Percentiles rank a stretch among this genome's conserved stretches.
phyloP scores from a whole-genome alignment of 2,329 filamentous ascomycete species.

The Colletotrichum cordylinicola region DNA sequence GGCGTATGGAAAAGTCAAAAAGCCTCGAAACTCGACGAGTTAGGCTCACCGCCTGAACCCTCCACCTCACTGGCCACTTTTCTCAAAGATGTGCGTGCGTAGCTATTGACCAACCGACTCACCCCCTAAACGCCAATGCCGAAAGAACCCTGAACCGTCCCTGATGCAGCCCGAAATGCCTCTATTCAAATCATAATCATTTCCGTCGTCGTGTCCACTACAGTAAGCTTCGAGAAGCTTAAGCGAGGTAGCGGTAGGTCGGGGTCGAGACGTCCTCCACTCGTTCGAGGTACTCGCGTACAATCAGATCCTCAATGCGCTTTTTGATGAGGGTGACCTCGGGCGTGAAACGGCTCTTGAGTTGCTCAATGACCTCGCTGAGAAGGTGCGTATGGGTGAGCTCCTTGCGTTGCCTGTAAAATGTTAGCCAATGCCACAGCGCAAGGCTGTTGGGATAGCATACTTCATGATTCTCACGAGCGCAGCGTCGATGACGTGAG shows the following conservation, averaged over 20 bases:
- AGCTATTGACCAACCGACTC: neutral
- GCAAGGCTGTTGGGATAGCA: constrained; percentile 35
- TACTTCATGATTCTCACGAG: constrained; percentile 89
- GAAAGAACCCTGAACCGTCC: neutral
- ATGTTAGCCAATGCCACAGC: constrained; percentile 29
- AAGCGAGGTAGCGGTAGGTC: constrained; percentile 76
- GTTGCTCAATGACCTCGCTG: constrained; percentile 73
- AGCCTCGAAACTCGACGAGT: neutral
- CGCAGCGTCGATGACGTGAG: constrained; percentile 76
- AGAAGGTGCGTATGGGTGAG: constrained; percentile 73
- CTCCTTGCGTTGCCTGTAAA: constrained; percentile 72
- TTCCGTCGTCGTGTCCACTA: neutral
- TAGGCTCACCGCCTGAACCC: neutral
- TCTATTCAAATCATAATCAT: constrained; percentile 2
- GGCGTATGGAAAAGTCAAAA: neutral
- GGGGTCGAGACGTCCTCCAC: constrained; percentile 70
- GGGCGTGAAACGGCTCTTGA: constrained; percentile 74
- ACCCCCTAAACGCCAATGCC: neutral
- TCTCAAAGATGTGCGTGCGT: neutral
- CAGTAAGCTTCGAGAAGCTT: constrained; percentile 23
- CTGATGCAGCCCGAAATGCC: neutral
- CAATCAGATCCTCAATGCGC: constrained; percentile 79
- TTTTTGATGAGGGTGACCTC: constrained; percentile 81
- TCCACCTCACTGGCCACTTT: neutral
- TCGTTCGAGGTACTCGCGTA: constrained; percentile 79